A percentile compares a stretch with the other conserved stretches of the same genome.
These are phyloP conservation scores for Venturia effusa DNA, from an alignment of 2,329 filamentous ascomycete species.

Conservation along the genomic window DNA sequence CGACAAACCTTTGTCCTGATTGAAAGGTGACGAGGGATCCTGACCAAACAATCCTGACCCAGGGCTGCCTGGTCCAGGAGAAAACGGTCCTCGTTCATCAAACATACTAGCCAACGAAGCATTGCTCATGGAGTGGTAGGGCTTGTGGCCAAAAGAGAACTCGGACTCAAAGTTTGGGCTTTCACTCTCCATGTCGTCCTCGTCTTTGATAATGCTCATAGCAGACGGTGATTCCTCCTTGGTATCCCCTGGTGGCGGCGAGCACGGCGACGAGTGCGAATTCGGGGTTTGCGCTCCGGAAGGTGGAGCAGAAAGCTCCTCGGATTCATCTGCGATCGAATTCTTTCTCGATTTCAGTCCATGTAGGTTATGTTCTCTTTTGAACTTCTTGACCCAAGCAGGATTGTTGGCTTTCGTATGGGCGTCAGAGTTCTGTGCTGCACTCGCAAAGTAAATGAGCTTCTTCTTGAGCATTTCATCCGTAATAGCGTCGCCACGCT, in stretches of 20 bases:
- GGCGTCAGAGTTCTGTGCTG: conserved; percentile 59
- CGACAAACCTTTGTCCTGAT: neutral
- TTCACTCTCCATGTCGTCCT: conserved; percentile 56
- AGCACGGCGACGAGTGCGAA: conserved; percentile 58
- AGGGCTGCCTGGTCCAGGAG: conserved; percentile 61
- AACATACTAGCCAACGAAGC: conserved; percentile 59
- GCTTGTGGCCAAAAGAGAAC: conserved; percentile 41
- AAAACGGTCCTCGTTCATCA: conserved; percentile 57
- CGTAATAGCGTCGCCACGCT: conserved; percentile 60
- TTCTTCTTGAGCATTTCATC: conserved; percentile 80
- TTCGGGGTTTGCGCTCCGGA: conserved; percentile 51
- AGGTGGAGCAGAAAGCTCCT: conserved; percentile 16
- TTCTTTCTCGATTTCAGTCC: conserved; percentile 41
- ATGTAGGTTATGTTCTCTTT: conserved; percentile 66
- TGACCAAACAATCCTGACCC: conserved; percentile 64
- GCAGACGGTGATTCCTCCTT: conserved; percentile 54
- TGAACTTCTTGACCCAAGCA: conserved; percentile 90
- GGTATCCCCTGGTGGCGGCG: conserved; percentile 37
- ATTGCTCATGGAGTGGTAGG: conserved; percentile 53
- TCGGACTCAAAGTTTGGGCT: conserved; percentile 48
- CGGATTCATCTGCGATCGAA: conserved; percentile 33
- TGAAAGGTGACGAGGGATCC: conserved; percentile 51
- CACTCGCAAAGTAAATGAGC: conserved; percentile 68
- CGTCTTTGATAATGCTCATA: conserved; percentile 51
- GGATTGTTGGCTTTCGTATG: conserved; percentile 60